Base-by-base conservation (phyloP, 1,284 basidiomycete genomes). In the Pseudozyma hubeiensis region DNA sequence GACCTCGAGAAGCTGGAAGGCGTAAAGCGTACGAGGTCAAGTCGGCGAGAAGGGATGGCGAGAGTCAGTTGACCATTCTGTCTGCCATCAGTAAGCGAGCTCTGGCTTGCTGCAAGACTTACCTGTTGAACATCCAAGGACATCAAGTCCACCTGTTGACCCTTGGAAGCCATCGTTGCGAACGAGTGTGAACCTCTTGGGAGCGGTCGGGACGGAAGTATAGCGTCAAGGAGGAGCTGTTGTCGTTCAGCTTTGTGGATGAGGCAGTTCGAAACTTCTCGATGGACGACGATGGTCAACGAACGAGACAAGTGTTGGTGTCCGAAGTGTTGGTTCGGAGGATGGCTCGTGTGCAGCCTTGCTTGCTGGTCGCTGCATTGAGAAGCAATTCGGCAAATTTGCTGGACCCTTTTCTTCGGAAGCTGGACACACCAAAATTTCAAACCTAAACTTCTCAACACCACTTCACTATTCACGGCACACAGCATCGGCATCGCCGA, bases 1-100 rank as follows among this genome's bases (percentile, higher is more conserved):
- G 40, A 83, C 80, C 47, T 84, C 80, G 19, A 77, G 56, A 34
- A 83, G 78, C 78, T 81, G 51, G 7, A 39, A 33, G 14, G n/a
- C 19, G 40, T 16, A 11, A 19, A 14, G 9, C 11, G 9, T 6
- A 7, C 5, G 14, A 10, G 14, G 4, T 4, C 13, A 17, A 31
- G 34, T 29, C 7, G 1, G 39, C 16, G 19, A 34, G 5, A 11
- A 4, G 11, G 29, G 14, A 4, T 17, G 8, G 9, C 7, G 11
- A 14, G 41, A 29, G 41, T 53, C 33, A 53, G 41, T 35, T n/a
- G 30, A 10, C 5, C 7, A 11, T 7, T 29, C 19, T 11, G 14
- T 31, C 9, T 41, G 10, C 16, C 30, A 29, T 13, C 17, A 37
- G 1, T 61, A 48, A 0, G n/a, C 14, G 13, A 37, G 11, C 7